Conservation (phyloP, 371 early-diverging fungal genomes). For the Mortierella sp. region DNA sequence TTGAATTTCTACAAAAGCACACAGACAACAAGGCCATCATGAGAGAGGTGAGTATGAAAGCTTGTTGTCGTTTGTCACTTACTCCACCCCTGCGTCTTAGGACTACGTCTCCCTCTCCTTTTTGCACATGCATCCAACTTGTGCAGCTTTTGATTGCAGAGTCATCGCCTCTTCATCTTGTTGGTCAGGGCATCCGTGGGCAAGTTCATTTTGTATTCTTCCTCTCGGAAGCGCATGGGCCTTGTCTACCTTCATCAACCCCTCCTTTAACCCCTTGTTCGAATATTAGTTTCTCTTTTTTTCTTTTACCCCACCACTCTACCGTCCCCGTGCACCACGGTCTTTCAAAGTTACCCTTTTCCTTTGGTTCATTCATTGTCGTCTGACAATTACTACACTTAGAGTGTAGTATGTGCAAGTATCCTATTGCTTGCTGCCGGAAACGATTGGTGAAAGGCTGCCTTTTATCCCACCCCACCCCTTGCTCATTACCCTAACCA, state of each 20-base stretch:
- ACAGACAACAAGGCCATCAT: neutral
- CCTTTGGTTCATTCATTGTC: neutral
- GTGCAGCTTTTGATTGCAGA: neutral
- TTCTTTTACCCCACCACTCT: neutral
- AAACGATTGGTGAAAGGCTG: neutral
- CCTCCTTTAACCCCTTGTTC: neutral
- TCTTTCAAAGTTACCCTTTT: neutral
- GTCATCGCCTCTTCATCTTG: neutral
- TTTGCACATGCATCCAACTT: neutral
- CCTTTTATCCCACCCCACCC: neutral
- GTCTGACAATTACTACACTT: neutral
- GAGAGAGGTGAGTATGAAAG: neutral
- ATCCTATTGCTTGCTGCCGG: neutral
- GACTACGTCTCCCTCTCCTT: neutral
- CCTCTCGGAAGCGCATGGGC: neutral
- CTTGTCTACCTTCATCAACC: neutral
- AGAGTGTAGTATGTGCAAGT: neutral
- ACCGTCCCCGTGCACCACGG: slow-evolving; percentile 6
- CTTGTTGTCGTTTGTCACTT: neutral
- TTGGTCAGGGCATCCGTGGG: neutral
- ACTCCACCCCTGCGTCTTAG: neutral
- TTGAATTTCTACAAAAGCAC: slow-evolving; percentile 56
- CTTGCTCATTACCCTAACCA: neutral
- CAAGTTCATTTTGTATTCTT: neutral
- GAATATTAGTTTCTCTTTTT: neutral